These are phyloP conservation scores for Parathielavia hyrcaniae DNA, from an alignment of 495 filamentous ascomycete species.

Conservation along the genomic window DNA sequence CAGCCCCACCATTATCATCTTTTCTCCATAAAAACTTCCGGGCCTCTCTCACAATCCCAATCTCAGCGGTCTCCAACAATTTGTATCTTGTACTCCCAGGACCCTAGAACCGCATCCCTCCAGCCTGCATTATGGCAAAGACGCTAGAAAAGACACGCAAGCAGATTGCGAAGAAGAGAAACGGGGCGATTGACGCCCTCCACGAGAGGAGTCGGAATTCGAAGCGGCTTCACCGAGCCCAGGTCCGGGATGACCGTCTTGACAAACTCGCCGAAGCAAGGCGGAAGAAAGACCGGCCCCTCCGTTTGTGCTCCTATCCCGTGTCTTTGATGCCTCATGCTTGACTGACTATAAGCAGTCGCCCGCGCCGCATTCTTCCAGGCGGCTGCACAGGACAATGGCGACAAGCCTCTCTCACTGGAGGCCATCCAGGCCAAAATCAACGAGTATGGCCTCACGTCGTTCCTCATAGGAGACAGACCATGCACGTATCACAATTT, in stretches of 20 bases:
- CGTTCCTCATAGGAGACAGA: neutral
- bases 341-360: slow-evolving; percentile 42
- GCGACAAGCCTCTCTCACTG: slow-evolving; percentile 48
- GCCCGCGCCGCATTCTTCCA: slow-evolving; percentile 68
- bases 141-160: slow-evolving; percentile 74
- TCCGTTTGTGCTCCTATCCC: slow-evolving; percentile 45
- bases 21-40: slow-evolving; percentile 10
- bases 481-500: neutral
- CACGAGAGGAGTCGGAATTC: slow-evolving; percentile 80
- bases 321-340: neutral
- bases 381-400: slow-evolving; percentile 50
- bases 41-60: neutral
- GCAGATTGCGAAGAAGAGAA: slow-evolving; percentile 72
- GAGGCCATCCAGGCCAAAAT: slow-evolving; percentile 58
- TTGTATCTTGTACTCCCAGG: neutral
- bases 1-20: slow-evolving; percentile 27
- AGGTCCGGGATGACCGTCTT: slow-evolving; percentile 68
- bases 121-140: slow-evolving; percentile 57
- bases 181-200: slow-evolving; percentile 57
- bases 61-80: neutral
- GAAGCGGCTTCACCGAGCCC: slow-evolving; percentile 65
- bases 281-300: slow-evolving; percentile 60
- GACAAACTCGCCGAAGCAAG: slow-evolving; percentile 55
- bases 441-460: slow-evolving; percentile 43
- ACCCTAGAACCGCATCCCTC: neutral